These are phyloP conservation scores for Lasiosphaeria hispida DNA, from an alignment of 495 filamentous ascomycete species.

Conservation along the genomic window DNA sequence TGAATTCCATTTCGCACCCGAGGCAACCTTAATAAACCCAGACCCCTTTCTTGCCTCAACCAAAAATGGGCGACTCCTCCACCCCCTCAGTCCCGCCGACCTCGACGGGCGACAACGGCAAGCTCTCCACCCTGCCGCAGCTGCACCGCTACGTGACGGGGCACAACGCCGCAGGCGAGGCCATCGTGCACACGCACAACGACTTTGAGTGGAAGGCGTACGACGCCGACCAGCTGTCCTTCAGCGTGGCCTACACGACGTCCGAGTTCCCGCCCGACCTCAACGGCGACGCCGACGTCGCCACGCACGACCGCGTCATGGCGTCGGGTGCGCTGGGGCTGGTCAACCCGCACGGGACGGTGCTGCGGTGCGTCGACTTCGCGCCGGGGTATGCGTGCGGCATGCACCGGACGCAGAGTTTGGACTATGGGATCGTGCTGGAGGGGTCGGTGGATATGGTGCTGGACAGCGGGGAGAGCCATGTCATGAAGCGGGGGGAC, in stretches of 20 bases:
- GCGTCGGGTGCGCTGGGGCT: constrained; percentile 42
- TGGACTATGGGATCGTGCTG: constrained; percentile 78
- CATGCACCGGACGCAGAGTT: constrained; percentile 69
- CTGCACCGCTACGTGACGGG: constrained; percentile 40
- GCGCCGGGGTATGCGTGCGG: constrained; percentile 50
- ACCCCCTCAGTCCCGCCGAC: background rate
- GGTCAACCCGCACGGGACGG: constrained; percentile 50
- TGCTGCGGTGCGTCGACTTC: constrained; percentile 62
- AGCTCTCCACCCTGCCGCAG: constrained; percentile 35
- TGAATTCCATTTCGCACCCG: no score
- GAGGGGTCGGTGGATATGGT: constrained; percentile 67
- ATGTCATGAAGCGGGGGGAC: constrained; percentile 59
- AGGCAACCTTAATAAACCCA: no score
- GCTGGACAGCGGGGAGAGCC: constrained; percentile 58
- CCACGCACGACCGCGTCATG: constrained; percentile 33
- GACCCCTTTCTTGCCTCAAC: background rate
- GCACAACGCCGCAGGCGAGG: constrained; percentile 38
- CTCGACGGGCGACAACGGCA: constrained; percentile 1
- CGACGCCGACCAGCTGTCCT: constrained; percentile 33
- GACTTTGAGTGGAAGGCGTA: constrained; percentile 32
- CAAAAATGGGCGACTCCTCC: background rate
- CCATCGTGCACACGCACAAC: constrained; percentile 32
- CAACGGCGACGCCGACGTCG: constrained; percentile 52
- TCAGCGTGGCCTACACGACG: constrained; percentile 49
- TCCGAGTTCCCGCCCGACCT: constrained; percentile 52